Conservation (phyloP, 2,329 filamentous ascomycete species). For the Alternaria arbusti region DNA sequence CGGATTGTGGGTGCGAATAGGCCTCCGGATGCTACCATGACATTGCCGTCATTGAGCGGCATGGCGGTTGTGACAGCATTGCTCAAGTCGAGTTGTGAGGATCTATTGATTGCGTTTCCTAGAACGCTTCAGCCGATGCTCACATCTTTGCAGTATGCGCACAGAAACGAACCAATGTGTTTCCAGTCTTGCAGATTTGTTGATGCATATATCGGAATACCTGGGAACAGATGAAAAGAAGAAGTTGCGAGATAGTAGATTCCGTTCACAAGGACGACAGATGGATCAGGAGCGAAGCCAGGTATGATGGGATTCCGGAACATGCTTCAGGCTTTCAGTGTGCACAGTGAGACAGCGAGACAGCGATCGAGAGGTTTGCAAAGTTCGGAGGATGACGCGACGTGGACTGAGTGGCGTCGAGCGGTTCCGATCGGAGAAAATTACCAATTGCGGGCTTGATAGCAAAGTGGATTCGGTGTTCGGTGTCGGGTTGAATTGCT, state of each 20-base stretch:
- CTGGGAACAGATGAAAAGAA: conserved; percentile 58
- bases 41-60: background rate
- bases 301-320: conserved; percentile 47
- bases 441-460: background rate
- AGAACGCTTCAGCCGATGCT: background rate
- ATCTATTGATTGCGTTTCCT: background rate
- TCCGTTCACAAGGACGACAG: conserved; percentile 48
- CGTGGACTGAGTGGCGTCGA: background rate
- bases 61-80: background rate
- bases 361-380: background rate
- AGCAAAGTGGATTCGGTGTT: background rate
- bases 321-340: background rate
- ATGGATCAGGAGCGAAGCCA: conserved; percentile 57
- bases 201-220: conserved; percentile 58
- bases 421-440: background rate
- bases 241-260: conserved; percentile 59
- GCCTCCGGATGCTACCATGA: background rate
- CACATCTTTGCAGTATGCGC: background rate
- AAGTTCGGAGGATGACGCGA: background rate
- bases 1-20: conserved; percentile 4
- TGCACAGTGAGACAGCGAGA: background rate
- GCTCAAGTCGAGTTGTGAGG: background rate
- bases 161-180: conserved; percentile 22
- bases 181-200: conserved; percentile 59
- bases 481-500: background rate